Conservation (phyloP, 1,139 yeast genomes). For the Debaryomyces psychrophilus region DNA sequence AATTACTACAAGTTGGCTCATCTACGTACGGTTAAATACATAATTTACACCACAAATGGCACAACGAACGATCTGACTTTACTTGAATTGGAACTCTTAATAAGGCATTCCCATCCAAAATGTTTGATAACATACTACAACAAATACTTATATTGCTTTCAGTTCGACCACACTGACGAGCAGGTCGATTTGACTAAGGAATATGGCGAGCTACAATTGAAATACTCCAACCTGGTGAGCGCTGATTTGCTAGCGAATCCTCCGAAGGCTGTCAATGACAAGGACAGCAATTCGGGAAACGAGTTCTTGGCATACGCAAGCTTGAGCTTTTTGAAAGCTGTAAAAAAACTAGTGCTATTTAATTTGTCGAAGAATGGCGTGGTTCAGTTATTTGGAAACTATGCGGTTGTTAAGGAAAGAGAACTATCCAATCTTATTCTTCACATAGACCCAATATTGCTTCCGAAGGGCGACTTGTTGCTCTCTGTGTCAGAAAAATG, state of each 20-base stretch:
- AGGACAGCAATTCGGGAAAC: slow-evolving; percentile 18
- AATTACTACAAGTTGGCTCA: slow-evolving; percentile 49
- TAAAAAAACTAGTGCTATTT: slow-evolving; percentile 55
- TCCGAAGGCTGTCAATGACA: slow-evolving; percentile 21
- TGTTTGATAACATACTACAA: slow-evolving; percentile 61
- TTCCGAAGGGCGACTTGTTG: slow-evolving; percentile 55
- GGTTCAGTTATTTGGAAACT: slow-evolving; percentile 58
- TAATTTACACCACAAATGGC: slow-evolving; percentile 31
- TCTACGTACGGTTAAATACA: slow-evolving; percentile 34
- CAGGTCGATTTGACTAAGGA: slow-evolving; percentile 32
- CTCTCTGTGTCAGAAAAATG: slow-evolving; percentile 29
- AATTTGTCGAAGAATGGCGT: slow-evolving; percentile 45
- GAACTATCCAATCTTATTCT: slow-evolving; percentile 30
- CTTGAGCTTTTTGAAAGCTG: slow-evolving; percentile 62
- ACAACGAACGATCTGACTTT: slow-evolving; percentile 41
- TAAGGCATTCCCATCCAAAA: slow-evolving; percentile 55
- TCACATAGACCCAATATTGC: slow-evolving; percentile 58
- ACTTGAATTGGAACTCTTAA: slow-evolving; percentile 60
- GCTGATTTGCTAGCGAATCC: slow-evolving; percentile 33
- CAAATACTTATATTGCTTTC: slow-evolving; percentile 61
- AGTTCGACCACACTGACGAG: slow-evolving; percentile 44
- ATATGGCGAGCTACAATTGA: slow-evolving; percentile 38
- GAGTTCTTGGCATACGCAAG: slow-evolving; percentile 47
- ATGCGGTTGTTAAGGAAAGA: slow-evolving; percentile 35
- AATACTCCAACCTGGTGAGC: slow-evolving; percentile 31